phyloP scores from a whole-genome alignment of 78 protist genomes.

The Tieghemostelium lacteum region DNA sequence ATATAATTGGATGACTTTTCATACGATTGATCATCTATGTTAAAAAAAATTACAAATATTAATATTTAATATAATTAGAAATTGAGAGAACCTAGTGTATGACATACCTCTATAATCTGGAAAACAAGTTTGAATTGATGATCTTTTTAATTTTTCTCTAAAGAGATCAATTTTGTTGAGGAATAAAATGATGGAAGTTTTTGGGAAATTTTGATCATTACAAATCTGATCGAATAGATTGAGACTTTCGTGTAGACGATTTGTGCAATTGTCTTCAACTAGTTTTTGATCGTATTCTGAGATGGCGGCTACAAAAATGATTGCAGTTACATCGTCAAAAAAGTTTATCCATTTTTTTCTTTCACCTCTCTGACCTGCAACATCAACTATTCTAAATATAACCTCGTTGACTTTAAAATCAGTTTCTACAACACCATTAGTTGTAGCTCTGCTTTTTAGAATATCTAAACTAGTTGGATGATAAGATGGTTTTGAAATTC shows the following conservation, averaged over 20 bases:
- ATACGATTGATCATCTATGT: constrained; percentile 59
- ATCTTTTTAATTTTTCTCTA: constrained; percentile 78
- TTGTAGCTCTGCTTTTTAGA: constrained; percentile 33
- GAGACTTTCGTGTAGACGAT: constrained; percentile 83
- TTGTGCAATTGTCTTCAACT: constrained; percentile 73
- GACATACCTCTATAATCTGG: constrained; percentile 70
- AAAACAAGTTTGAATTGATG: constrained; percentile 50
- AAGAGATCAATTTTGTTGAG: constrained; percentile 88
- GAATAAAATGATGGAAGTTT: constrained; percentile 82
- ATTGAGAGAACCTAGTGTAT: not conserved
- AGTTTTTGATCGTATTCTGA: constrained; percentile 72
- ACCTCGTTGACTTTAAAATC: constrained; percentile 69
- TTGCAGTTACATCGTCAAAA: constrained; percentile 89
- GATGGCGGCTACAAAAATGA: constrained; percentile 86
- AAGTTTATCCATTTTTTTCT: constrained; percentile 88
- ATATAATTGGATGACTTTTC: constrained; percentile 77
- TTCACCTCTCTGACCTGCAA: constrained; percentile 93
- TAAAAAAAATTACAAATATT: not conserved
- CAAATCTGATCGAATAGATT: constrained; percentile 79
- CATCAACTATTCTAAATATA: constrained; percentile 83
- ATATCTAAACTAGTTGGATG: constrained; percentile 61
- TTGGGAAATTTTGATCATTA: constrained; percentile 68
- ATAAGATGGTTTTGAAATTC: constrained; percentile 38
- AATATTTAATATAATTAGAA: not conserved
- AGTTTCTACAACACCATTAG: constrained; percentile 79